A percentile compares a stretch with the other conserved stretches of the same genome.
phyloP scores from a whole-genome alignment of 2,329 filamentous ascomycete genomes.

The Dactylonectria estremocensis region DNA sequence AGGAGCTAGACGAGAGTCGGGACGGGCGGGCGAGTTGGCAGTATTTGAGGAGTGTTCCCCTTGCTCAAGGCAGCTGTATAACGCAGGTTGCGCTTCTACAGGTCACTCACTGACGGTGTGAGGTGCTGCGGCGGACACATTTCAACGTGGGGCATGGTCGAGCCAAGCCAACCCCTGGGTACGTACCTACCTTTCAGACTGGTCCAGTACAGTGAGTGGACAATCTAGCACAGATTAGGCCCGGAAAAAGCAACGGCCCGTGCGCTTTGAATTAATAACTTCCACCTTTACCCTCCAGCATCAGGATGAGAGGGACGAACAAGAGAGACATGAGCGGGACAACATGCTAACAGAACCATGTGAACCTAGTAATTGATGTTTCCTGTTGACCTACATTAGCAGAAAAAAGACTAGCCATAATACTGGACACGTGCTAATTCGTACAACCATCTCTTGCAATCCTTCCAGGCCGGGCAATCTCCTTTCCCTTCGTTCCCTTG shows the following conservation, averaged over 20 bases:
- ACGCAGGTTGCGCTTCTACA: conserved; percentile 45
- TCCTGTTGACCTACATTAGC: background rate
- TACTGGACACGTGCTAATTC: conserved; percentile 8
- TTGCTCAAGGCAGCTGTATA: conserved; percentile 47
- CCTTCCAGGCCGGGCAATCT: background rate
- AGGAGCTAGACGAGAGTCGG: conserved; percentile 28
- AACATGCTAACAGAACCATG: no score
- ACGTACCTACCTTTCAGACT: conserved; percentile 39
- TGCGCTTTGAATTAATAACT: background rate
- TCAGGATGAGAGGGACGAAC: background rate
- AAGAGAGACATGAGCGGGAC: no score
- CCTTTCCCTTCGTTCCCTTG: conserved; percentile 4
- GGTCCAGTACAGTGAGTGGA: background rate
- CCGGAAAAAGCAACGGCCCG: conserved; percentile 37
- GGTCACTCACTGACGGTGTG: conserved; percentile 44
- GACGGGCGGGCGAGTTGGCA: conserved; percentile 12
- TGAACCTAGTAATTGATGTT: background rate
- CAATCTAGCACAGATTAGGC: background rate
- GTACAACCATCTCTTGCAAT: conserved; percentile 6
- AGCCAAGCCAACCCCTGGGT: conserved; percentile 32
- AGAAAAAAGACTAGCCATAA: conserved; percentile 10
- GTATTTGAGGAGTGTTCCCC: conserved; percentile 32
- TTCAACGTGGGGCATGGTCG: conserved; percentile 48
- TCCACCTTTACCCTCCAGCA: background rate
- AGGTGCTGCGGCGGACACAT: conserved; percentile 47